These are phyloP conservation scores for Neurospora sp. DNA, from an alignment of 495 filamentous ascomycete genomes.

Conservation along the genomic window DNA sequence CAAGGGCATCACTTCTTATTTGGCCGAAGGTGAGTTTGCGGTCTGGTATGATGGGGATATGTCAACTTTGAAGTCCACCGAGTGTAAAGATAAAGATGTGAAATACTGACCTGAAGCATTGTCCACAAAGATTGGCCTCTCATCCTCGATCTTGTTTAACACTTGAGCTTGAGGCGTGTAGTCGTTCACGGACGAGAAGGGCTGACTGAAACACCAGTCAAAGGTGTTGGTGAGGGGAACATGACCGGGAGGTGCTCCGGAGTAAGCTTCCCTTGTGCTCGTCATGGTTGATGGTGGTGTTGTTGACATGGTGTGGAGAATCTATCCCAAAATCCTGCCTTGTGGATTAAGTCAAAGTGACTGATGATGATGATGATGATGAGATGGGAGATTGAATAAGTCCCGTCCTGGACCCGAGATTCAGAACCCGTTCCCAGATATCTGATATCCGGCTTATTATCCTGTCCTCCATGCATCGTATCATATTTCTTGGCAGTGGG, in stretches of 20 bases:
- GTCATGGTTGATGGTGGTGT: neutral
- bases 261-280: constrained; percentile 6
- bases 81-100: neutral
- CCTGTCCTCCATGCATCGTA: neutral
- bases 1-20: constrained; percentile 15
- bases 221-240: constrained; percentile 16
- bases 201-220: constrained; percentile 20
- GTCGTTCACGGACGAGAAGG: constrained; percentile 12
- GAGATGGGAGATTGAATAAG: neutral
- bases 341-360: neutral
- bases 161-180: constrained; percentile 14
- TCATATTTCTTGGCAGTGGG: neutral
- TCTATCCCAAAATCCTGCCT: neutral
- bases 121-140: constrained; percentile 21
- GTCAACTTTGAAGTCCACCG: neutral
- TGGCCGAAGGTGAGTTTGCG: constrained; percentile 19
- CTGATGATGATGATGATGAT: neutral
- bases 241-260: constrained; percentile 12
- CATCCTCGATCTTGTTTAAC: constrained; percentile 13
- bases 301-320: neutral
- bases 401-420: neutral
- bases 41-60: constrained; percentile 1
- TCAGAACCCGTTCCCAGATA: neutral
- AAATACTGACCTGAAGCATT: constrained; percentile 15
- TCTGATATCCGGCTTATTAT: neutral